Conservation (phyloP, 1,284 basidiomycete genomes). For the Sanguinoderma infundibulare region DNA sequence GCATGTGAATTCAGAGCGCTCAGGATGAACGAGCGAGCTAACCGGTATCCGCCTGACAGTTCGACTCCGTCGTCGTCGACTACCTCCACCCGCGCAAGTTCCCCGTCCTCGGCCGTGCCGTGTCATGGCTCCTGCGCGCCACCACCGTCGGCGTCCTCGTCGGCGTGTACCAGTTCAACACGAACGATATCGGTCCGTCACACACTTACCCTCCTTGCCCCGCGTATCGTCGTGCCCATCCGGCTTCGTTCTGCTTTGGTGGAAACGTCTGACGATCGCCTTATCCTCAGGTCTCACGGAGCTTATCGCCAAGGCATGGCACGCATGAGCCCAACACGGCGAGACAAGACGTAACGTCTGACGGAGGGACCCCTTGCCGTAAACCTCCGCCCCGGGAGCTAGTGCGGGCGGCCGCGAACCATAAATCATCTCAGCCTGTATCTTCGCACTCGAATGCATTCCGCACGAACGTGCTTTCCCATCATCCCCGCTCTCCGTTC, state of each 20-base stretch:
- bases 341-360: background rate
- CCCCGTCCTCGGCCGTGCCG: constrained; percentile 73
- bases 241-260: background rate
- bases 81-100: constrained; percentile 96
- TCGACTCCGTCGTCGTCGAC: constrained; percentile 79
- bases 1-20: constrained; percentile 17
- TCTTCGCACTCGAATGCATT: constrained; percentile 19
- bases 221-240: constrained; percentile 8
- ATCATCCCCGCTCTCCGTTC: background rate
- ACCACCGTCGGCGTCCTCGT: constrained; percentile 86
- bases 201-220: constrained; percentile 15
- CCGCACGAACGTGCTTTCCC: background rate
- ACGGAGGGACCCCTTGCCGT: background rate
- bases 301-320: constrained; percentile 38
- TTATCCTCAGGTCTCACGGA: constrained; percentile 35
- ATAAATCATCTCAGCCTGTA: constrained; percentile 13
- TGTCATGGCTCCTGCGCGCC: constrained; percentile 78
- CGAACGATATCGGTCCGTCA: constrained; percentile 88
- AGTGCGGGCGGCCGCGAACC: constrained; percentile 5
- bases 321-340: constrained; percentile 24
- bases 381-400: background rate
- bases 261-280: background rate
- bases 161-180: constrained; percentile 97
- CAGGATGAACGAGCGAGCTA: constrained; percentile 5
- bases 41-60: constrained; percentile 53